These are phyloP conservation scores for Rhizodiscina lignyota DNA, from an alignment of 495 filamentous ascomycete genomes.

Conservation along the genomic window DNA sequence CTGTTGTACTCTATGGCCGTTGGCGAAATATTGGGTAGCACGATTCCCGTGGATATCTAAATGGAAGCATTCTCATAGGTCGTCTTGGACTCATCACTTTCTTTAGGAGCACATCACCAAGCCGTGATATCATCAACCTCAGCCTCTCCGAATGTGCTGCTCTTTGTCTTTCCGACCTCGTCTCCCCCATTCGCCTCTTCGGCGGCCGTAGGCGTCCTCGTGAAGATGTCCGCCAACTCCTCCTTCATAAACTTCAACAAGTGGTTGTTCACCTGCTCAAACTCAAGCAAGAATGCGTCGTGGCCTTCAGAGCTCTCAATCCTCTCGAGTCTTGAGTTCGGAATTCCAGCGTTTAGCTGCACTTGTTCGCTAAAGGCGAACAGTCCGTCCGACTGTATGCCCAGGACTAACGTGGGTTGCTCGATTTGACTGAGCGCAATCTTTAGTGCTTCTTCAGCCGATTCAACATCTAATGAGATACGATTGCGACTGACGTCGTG, in stretches of 20 bases:
- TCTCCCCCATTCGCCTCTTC: constrained; percentile 16
- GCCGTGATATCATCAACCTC: constrained; percentile 96
- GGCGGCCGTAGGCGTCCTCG: constrained; percentile 28
- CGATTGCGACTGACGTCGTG: constrained; percentile 79
- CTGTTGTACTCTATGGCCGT: too few species aligned
- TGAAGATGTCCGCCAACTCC: constrained; percentile 75
- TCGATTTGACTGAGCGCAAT: constrained; percentile 65
- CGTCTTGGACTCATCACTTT: too few species aligned
- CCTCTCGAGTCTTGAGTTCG: constrained; percentile 55
- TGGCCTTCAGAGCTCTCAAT: constrained; percentile 93
- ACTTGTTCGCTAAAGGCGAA: constrained; percentile 96
- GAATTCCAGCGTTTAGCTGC: constrained; percentile 72
- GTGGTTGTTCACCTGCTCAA: constrained; percentile 86
- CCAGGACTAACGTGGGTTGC: constrained; percentile 77
- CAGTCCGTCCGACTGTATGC: constrained; percentile 86
- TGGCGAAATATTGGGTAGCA: too few species aligned
- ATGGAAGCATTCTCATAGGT: too few species aligned
- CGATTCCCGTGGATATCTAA: too few species aligned
- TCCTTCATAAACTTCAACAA: constrained; percentile 73
- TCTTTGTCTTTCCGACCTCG: constrained; percentile 42
- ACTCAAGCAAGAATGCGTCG: constrained; percentile 90
- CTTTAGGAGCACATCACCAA: too few species aligned
- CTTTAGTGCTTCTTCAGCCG: constrained; percentile 23
- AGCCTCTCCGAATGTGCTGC: constrained; percentile 80
- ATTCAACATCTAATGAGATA: constrained; percentile 12